Conservation (phyloP, 139 green algal species). For the Haematococcus sp. region DNA sequence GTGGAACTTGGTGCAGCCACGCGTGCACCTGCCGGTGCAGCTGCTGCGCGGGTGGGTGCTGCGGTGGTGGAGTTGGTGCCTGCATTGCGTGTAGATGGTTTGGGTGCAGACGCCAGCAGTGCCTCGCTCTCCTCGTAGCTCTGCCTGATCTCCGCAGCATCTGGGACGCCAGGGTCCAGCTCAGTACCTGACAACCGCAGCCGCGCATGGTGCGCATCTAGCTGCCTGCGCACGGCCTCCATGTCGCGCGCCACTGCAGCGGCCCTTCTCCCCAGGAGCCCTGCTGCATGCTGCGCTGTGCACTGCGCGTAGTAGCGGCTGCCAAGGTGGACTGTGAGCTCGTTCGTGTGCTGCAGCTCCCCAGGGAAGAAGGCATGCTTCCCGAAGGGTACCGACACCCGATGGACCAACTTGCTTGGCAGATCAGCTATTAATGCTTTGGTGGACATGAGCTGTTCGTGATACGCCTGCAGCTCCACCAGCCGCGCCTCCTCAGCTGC, state of each 20-base stretch:
- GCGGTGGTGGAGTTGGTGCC: too few relatives aligned
- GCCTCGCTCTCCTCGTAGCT: slow-evolving; percentile 39
- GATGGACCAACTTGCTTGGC: not conserved
- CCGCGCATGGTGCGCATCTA: slow-evolving; percentile 19
- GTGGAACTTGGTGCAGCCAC: not conserved
- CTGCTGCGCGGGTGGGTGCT: not conserved
- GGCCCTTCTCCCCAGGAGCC: slow-evolving; percentile 27
- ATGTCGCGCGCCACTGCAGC: slow-evolving; percentile 8
- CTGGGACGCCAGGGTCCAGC: not conserved
- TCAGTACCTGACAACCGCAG: slow-evolving; percentile 13
- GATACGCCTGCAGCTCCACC: not conserved
- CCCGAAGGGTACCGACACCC: slow-evolving; percentile 42
- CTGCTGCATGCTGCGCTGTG: slow-evolving; percentile 26
- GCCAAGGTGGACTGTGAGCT: slow-evolving; percentile 41
- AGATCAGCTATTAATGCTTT: not conserved
- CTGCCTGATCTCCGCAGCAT: slow-evolving; percentile 38
- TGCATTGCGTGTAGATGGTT: too few relatives aligned
- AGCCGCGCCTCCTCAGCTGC: slow-evolving; percentile 16
- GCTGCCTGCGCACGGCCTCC: slow-evolving; percentile 13
- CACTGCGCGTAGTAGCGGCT: slow-evolving; percentile 27
- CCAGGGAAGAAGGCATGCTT: slow-evolving; percentile 46
- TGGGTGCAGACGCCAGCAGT: slow-evolving; percentile 22
- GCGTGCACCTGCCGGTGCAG: not conserved
- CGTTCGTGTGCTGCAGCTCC: slow-evolving; percentile 50
- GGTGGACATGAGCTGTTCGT: slow-evolving; percentile 8